Conservation (phyloP, 257 asterid species). For the Scutellaria minor region DNA sequence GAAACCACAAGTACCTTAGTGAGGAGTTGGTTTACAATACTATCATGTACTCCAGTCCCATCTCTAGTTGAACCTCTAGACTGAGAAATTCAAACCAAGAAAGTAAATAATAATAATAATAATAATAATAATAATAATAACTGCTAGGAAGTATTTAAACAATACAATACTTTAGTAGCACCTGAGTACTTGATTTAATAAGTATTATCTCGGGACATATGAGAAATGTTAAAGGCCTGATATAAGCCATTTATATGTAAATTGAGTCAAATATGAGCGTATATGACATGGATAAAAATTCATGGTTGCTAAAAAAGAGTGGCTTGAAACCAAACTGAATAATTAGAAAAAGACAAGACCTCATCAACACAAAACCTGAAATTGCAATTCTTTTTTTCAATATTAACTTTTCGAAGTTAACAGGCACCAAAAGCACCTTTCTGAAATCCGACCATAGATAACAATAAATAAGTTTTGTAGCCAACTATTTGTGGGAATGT, state of each 20-base stretch:
- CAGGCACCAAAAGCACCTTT: conserved; percentile 12
- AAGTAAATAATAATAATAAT: neutral
- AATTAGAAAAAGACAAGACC: conserved; percentile 23
- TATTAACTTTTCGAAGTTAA: conserved; percentile 16
- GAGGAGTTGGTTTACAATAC: conserved; percentile 97
- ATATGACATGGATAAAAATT: conserved; percentile 12
- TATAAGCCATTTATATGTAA: conserved; percentile 27
- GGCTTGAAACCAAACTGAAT: conserved; percentile 18
- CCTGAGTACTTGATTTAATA: conserved; percentile 23
- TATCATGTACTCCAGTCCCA: conserved; percentile 99
- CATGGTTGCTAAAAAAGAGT: neutral
- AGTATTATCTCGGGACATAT: conserved; percentile 21
- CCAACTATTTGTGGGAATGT: conserved; percentile 5
- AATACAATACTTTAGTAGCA: conserved; percentile 30
- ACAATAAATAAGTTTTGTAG: neutral
- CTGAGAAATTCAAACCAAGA: conserved; percentile 55
- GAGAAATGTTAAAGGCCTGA: conserved; percentile 18
- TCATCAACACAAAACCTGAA: neutral
- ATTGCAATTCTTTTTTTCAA: conserved; percentile 12
- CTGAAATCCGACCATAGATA: conserved; percentile 1
- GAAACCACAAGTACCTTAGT: conserved; percentile 74
- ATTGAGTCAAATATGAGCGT: conserved; percentile 18
- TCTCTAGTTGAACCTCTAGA: conserved; percentile 99
- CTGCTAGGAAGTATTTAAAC: conserved; percentile 22
- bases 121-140: conserved; percentile 9